These are phyloP conservation scores for Xerocomellus chrysenteron DNA, from an alignment of 768 basidiomycete species.

Conservation along the genomic window DNA sequence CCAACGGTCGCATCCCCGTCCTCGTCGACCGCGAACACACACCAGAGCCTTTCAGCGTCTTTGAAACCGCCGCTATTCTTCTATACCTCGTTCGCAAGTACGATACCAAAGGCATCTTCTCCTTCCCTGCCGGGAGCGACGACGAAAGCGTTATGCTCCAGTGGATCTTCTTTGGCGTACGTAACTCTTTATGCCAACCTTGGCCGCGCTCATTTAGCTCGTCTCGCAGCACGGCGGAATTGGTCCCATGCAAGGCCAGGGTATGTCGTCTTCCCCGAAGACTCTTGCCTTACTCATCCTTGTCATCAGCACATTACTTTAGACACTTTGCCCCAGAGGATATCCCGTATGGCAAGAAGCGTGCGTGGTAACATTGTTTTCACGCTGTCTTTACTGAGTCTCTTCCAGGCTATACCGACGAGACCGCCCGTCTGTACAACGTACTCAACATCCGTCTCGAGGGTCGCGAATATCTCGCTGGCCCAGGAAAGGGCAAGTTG, in stretches of 20 bases:
- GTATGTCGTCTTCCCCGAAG: conserved; percentile 5
- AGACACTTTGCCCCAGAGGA: conserved; percentile 60
- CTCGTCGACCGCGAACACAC: conserved; percentile 57
- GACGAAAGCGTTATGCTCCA: conserved; percentile 72
- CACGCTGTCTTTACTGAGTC: conserved; percentile 1
- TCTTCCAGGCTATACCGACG: conserved; percentile 65
- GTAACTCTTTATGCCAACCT: conserved; percentile 7
- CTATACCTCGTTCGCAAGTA: conserved; percentile 81
- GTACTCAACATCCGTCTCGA: conserved; percentile 79
- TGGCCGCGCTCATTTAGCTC: not conserved
- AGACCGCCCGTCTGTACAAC: conserved; percentile 80
- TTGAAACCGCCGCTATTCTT: conserved; percentile 80
- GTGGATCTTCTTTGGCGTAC: conserved; percentile 84
- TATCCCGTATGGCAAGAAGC: conserved; percentile 66
- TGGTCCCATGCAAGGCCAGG: conserved; percentile 88
- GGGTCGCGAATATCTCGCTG: conserved; percentile 75
- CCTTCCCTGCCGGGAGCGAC: conserved; percentile 58
- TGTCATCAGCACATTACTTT: conserved; percentile 64
- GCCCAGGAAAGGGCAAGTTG: conserved; percentile 66
- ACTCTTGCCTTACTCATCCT: conserved; percentile 7
- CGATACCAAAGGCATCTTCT: conserved; percentile 72
- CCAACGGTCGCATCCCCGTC: conserved; percentile 71
- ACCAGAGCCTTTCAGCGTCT: conserved; percentile 59
- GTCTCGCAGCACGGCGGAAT: conserved; percentile 66
- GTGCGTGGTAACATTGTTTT: conserved; percentile 32